These are phyloP conservation scores for Trichoderma guizhouense DNA, from an alignment of 2,329 filamentous ascomycete species.

Conservation along the genomic window DNA sequence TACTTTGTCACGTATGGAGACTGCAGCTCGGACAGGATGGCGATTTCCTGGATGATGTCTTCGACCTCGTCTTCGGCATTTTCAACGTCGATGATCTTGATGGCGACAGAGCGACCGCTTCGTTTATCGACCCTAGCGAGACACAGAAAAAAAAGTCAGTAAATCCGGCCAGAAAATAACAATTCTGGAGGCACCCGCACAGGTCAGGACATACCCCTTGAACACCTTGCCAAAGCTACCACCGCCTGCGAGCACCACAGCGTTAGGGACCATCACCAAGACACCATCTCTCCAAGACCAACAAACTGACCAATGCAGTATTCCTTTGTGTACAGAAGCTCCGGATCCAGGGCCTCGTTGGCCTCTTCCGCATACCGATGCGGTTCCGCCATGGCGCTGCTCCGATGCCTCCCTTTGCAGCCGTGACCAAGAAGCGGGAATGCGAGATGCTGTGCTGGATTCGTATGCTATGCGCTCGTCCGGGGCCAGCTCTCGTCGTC, in stretches of 20 bases:
- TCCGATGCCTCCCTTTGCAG: background rate
- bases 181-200: background rate
- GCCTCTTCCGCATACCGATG: conserved; percentile 44
- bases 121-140: conserved; percentile 76
- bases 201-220: conserved; percentile 67
- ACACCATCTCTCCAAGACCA: background rate
- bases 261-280: conserved; percentile 20
- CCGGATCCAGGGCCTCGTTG: conserved; percentile 68
- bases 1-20: conserved; percentile 97
- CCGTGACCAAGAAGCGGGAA: background rate
- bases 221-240: conserved; percentile 98
- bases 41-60: conserved; percentile 98
- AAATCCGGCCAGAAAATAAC: background rate
- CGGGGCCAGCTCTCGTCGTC: background rate
- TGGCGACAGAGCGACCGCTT: conserved; percentile 89
- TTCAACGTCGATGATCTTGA: conserved; percentile 98
- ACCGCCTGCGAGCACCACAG: conserved; percentile 58
- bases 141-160: background rate
- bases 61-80: conserved; percentile 99
- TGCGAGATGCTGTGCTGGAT: background rate
- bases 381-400: conserved; percentile 44
- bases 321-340: conserved; percentile 89
- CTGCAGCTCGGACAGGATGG: conserved; percentile 91
- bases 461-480: background rate
- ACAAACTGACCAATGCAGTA: conserved; percentile 70